These are phyloP conservation scores for Aureobasidium sp. DNA, from an alignment of 2,329 filamentous ascomycete genomes.

Conservation along the genomic window DNA sequence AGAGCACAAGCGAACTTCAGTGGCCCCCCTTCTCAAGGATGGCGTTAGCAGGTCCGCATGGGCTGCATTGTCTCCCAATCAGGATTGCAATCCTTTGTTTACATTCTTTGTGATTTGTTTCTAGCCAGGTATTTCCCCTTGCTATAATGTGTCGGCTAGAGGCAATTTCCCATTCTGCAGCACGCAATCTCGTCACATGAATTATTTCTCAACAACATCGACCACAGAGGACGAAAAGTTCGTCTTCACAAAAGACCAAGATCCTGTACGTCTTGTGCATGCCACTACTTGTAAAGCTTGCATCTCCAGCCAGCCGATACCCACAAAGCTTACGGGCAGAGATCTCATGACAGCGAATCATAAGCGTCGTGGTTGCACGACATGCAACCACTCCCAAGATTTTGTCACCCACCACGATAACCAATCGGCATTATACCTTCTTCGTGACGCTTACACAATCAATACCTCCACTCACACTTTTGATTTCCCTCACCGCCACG, in stretches of 20 bases:
- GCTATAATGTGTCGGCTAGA: too few relatives aligned
- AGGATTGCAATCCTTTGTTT: neutral
- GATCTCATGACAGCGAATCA: conserved; percentile 13
- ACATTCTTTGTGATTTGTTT: conserved; percentile 5
- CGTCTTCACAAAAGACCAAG: too few relatives aligned
- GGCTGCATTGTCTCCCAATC: neutral
- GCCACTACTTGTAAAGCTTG: conserved; percentile 4
- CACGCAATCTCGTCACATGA: too few relatives aligned
- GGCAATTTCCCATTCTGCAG: too few relatives aligned
- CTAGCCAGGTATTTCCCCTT: too few relatives aligned
- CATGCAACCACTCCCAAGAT: neutral
- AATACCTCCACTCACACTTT: neutral
- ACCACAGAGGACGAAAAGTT: too few relatives aligned
- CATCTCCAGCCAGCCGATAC: neutral
- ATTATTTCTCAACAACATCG: too few relatives aligned
- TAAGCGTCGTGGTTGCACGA: conserved; percentile 4
- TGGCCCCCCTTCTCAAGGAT: neutral
- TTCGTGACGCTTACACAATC: neutral
- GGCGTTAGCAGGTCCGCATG: neutral
- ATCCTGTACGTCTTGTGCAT: neutral
- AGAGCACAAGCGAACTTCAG: conserved; percentile 6
- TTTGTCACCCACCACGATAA: neutral
- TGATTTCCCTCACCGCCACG: neutral
- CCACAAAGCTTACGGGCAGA: neutral
- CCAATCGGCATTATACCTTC: conserved; percentile 1